Conservation (phyloP, 495 filamentous ascomycete genomes). For the Lasiosphaeria miniovina region DNA sequence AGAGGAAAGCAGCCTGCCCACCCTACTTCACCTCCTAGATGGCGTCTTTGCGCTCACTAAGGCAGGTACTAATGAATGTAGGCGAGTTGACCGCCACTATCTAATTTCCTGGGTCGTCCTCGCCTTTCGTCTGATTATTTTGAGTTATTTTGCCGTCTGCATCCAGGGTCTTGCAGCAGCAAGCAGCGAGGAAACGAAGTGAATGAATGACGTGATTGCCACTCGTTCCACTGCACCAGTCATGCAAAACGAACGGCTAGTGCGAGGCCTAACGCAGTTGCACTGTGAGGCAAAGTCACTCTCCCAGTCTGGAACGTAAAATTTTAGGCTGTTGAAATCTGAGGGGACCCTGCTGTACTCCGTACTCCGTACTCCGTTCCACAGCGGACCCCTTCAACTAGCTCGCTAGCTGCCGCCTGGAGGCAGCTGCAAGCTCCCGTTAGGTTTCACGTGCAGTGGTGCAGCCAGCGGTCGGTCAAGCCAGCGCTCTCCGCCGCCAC, state of each 20-base stretch:
- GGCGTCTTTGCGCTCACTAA: too few relatives aligned
- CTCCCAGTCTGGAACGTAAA: slow-evolving; percentile 6
- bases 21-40: too few relatives aligned
- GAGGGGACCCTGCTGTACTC: slow-evolving; percentile 1
- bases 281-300: slow-evolving; percentile 12
- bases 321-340: slow-evolving; percentile 20
- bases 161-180: too few relatives aligned
- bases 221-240: not conserved
- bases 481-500: too few relatives aligned
- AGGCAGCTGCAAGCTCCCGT: slow-evolving; percentile 1
- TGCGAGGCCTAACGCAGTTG: not conserved
- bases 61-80: too few relatives aligned
- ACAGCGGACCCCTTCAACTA: not conserved
- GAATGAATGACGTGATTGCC: slow-evolving; percentile 9
- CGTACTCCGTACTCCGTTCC: not conserved
- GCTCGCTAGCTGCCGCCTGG: not conserved
- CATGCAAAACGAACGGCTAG: not conserved
- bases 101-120: too few relatives aligned
- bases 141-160: too few relatives aligned
- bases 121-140: too few relatives aligned
- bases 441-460: too few relatives aligned
- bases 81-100: too few relatives aligned
- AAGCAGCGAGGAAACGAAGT: not conserved
- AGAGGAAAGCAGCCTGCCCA: too few relatives aligned
- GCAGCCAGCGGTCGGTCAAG: not conserved